A percentile compares a stretch with the other conserved stretches of the same genome.
phyloP scores from a whole-genome alignment of 2,329 filamentous ascomycete species.

The Trichoderma simmonsii region DNA sequence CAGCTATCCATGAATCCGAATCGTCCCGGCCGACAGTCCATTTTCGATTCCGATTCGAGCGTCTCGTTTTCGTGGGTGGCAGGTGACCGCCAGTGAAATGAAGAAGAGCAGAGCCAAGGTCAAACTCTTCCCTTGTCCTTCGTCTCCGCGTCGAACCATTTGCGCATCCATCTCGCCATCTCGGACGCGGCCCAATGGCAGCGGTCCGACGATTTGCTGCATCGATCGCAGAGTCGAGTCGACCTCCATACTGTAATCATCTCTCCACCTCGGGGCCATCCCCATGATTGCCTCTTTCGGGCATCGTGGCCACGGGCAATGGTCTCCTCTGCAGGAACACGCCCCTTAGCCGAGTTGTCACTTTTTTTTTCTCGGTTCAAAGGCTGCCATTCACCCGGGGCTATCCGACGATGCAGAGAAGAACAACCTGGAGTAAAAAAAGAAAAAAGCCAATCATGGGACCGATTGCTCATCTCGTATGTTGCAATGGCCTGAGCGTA shows the following conservation, averaged over 20 bases:
- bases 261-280: neutral
- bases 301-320: neutral
- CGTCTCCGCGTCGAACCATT: neutral
- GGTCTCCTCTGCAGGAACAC: conserved; percentile 14
- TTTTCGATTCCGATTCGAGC: conserved; percentile 18
- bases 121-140: neutral
- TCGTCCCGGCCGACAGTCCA: conserved; percentile 15
- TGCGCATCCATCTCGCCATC: neutral
- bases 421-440: neutral
- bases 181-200: neutral
- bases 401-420: neutral
- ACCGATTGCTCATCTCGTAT: conserved; percentile 16
- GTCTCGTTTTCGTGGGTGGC: conserved; percentile 14
- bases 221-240: neutral
- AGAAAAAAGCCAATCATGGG: neutral
- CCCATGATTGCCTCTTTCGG: conserved; percentile 15
- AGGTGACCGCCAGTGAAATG: conserved; percentile 12
- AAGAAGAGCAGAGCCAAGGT: neutral
- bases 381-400: neutral
- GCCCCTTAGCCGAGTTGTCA: neutral
- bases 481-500: conserved; percentile 15
- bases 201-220: neutral
- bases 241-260: neutral
- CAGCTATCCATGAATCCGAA: conserved; percentile 12
- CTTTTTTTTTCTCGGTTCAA: neutral